These are phyloP conservation scores for Lasiodiplodia hormozganensis DNA, from an alignment of 2,329 filamentous ascomycete species.

Conservation along the genomic window DNA sequence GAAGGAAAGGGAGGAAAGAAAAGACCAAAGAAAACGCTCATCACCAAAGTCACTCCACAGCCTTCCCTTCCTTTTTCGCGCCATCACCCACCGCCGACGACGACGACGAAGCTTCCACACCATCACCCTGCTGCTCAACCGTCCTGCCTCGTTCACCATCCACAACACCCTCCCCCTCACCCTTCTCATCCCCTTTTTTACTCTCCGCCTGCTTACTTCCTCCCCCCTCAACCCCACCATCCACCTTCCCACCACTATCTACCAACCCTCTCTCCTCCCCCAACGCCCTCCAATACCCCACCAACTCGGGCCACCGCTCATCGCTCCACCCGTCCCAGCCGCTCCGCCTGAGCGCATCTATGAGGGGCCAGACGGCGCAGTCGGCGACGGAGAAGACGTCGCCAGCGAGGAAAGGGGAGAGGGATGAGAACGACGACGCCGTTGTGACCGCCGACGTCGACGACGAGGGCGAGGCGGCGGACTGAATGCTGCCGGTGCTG, in stretches of 20 bases:
- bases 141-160: neutral
- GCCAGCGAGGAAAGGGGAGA: conserved; percentile 38
- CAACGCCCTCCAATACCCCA: neutral
- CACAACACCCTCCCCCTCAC: no score
- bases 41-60: no score
- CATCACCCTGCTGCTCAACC: no score
- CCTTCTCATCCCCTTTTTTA: neutral
- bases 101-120: no score
- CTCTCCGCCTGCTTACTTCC: neutral
- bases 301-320: conserved; percentile 4
- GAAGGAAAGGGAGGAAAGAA: no score
- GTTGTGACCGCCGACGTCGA: no score
- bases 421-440: neutral
- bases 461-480: no score
- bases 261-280: neutral
- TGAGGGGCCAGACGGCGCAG: conserved; percentile 42
- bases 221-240: neutral
- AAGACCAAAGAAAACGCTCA: no score
- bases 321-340: conserved; percentile 33
- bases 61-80: no score
- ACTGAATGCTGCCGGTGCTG: neutral
- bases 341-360: conserved; percentile 38
- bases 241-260: neutral
- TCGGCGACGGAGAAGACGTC: conserved; percentile 42
- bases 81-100: no score